phyloP scores from a whole-genome alignment of 345 rosid species.

The Clarkia xantiana region DNA sequence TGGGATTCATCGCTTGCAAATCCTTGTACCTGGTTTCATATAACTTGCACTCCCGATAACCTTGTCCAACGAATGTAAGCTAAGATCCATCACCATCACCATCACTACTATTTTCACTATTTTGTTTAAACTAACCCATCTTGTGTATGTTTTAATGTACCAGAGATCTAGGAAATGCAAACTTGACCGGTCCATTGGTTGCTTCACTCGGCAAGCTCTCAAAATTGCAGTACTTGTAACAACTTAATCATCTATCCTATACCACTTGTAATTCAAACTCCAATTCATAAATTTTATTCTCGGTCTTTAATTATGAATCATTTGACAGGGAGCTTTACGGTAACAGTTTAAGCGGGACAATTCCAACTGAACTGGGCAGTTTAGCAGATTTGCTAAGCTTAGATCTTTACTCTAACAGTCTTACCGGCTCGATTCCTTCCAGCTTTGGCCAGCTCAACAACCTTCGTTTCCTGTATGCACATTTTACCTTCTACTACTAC shows the following conservation, averaged over 20 bases:
- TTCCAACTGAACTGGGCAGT: conserved; percentile 13
- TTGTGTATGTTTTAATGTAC: neutral
- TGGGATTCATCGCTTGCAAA: conserved; percentile 59
- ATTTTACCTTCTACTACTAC: neutral
- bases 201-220: conserved; percentile 43
- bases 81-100: conserved; percentile 6
- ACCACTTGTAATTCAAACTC: neutral
- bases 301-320: neutral
- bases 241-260: neutral
- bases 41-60: conserved; percentile 52
- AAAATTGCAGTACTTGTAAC: conserved; percentile 75
- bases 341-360: conserved; percentile 11
- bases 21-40: conserved; percentile 81
- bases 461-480: conserved; percentile 9
- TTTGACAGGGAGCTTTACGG: conserved; percentile 15
- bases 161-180: conserved; percentile 55
- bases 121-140: neutral
- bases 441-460: conserved; percentile 8
- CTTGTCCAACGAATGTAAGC: conserved; percentile 69
- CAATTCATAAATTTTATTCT: neutral
- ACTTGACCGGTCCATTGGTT: conserved; percentile 48
- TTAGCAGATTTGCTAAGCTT: conserved; percentile 9
- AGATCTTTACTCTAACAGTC: conserved; percentile 13
- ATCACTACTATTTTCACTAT: neutral
- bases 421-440: conserved; percentile 7